These are phyloP conservation scores for Ceratocystiopsis minuta DNA, from an alignment of 2,329 filamentous ascomycete genomes.

Conservation along the genomic window DNA sequence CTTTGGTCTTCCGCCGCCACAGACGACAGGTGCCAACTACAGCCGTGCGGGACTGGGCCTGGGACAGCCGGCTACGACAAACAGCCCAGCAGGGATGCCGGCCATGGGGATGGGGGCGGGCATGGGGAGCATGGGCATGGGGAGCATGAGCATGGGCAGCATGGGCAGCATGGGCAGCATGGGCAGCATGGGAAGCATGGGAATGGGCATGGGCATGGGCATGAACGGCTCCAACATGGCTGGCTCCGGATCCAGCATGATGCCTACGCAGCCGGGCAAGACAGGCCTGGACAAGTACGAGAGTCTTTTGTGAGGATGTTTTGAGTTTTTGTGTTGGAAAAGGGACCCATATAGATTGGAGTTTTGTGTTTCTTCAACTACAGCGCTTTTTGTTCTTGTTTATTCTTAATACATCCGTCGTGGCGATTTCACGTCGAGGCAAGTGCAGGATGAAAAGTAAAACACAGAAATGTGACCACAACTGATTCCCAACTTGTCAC, in stretches of 20 bases:
- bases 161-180: too few species aligned
- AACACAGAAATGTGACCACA: constrained; percentile 15
- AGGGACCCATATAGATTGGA: too few species aligned
- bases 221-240: constrained; percentile 6
- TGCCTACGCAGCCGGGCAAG: constrained; percentile 19
- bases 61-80: constrained; percentile 4
- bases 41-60: constrained; percentile 1
- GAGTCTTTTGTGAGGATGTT: constrained; percentile 34
- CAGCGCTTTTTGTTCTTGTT: not conserved
- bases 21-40: constrained; percentile 10
- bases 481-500: constrained; percentile 16
- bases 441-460: too few species aligned
- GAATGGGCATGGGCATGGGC: constrained; percentile 10
- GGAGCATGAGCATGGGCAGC: not conserved
- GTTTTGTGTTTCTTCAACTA: too few species aligned
- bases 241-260: constrained; percentile 7
- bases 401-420: not conserved
- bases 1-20: constrained; percentile 30
- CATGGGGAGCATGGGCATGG: not conserved
- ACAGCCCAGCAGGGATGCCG: not conserved
- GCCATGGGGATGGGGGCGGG: constrained; percentile 10
- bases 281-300: constrained; percentile 50
- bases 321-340: not conserved
- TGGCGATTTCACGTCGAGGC: too few species aligned
- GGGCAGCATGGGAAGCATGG: constrained; percentile 5